Conservation (phyloP, 805 yeast genomes). For the Candida glaebosa region DNA sequence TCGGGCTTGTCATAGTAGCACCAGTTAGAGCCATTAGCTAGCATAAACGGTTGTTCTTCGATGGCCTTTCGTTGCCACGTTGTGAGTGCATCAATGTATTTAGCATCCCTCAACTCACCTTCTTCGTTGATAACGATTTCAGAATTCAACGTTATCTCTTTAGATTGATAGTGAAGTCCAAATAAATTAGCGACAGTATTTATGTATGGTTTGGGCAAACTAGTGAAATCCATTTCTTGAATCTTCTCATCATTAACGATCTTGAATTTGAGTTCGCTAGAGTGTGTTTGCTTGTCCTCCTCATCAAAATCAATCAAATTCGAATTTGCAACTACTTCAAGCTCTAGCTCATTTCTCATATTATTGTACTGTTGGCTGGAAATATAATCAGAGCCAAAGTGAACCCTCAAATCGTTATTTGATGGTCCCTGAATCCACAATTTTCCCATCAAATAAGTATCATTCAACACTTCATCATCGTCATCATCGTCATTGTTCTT, state of each 20-base stretch:
- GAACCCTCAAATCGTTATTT: slow-evolving; percentile 37
- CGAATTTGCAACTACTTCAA: background rate
- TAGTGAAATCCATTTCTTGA: slow-evolving; percentile 22
- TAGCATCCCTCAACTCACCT: slow-evolving; percentile 15
- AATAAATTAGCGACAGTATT: slow-evolving; percentile 24
- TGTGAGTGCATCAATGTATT: slow-evolving; percentile 13
- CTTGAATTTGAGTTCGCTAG: slow-evolving; percentile 16
- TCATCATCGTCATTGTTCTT: slow-evolving; percentile 11
- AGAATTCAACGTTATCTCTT: slow-evolving; percentile 12
- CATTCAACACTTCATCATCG: slow-evolving; percentile 43
- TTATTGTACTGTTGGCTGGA: slow-evolving; percentile 13
- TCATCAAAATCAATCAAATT: slow-evolving; percentile 13
- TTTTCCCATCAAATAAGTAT: slow-evolving; percentile 74
- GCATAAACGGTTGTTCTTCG: slow-evolving; percentile 61
- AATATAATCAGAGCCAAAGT: slow-evolving; percentile 13
- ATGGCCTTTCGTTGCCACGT: slow-evolving; percentile 56
- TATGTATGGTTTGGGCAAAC: slow-evolving; percentile 17
- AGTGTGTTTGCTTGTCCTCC: background rate
- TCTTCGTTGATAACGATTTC: slow-evolving; percentile 14
- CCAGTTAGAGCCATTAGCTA: slow-evolving; percentile 61
- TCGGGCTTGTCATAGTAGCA: slow-evolving; percentile 59
- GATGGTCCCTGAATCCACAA: slow-evolving; percentile 91
- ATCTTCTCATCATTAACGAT: slow-evolving; percentile 14
- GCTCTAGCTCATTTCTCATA: slow-evolving; percentile 9
- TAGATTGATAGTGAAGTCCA: slow-evolving; percentile 25